Conservation (phyloP, 2,329 filamentous ascomycete genomes). For the Cercospora nicotianae region DNA sequence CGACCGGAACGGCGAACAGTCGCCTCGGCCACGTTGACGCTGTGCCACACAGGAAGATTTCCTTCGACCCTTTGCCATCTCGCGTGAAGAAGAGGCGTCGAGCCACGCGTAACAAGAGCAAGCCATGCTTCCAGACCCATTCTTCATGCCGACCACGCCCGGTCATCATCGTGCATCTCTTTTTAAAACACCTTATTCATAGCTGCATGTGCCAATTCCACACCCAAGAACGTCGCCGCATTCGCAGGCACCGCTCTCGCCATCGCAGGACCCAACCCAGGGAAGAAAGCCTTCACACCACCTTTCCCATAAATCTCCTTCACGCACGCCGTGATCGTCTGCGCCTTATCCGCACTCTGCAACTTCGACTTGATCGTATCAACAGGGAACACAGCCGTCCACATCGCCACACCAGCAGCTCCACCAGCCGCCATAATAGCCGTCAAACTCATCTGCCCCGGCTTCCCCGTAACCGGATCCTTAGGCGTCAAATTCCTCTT, state of each 20-base stretch:
- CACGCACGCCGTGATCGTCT: constrained; percentile 77
- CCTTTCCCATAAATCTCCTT: constrained; percentile 78
- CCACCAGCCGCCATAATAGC: constrained; percentile 87
- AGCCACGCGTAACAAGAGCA: background rate
- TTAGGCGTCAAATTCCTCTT: constrained; percentile 84
- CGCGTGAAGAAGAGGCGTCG: background rate
- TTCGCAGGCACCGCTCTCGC: constrained; percentile 93
- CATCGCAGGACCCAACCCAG: constrained; percentile 89
- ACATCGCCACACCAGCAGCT: constrained; percentile 94
- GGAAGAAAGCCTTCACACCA: constrained; percentile 91
- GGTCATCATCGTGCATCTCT: background rate
- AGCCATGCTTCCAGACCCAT: background rate
- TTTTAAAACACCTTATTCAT: constrained; percentile 71
- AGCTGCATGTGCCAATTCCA: constrained; percentile 78
- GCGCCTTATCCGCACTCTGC: constrained; percentile 85
- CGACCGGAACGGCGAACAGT: background rate
- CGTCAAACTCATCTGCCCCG: constrained; percentile 75
- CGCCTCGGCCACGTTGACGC: background rate
- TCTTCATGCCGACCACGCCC: background rate
- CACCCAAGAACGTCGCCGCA: constrained; percentile 87
- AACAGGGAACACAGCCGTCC: constrained; percentile 97
- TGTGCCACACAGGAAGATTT: background rate
- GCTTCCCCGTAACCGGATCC: constrained; percentile 68
- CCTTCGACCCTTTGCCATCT: background rate
- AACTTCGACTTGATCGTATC: constrained; percentile 94